These are phyloP conservation scores for Blastocystis sp. DNA, from an alignment of 352 stramenopile genomes.

Conservation along the genomic window DNA sequence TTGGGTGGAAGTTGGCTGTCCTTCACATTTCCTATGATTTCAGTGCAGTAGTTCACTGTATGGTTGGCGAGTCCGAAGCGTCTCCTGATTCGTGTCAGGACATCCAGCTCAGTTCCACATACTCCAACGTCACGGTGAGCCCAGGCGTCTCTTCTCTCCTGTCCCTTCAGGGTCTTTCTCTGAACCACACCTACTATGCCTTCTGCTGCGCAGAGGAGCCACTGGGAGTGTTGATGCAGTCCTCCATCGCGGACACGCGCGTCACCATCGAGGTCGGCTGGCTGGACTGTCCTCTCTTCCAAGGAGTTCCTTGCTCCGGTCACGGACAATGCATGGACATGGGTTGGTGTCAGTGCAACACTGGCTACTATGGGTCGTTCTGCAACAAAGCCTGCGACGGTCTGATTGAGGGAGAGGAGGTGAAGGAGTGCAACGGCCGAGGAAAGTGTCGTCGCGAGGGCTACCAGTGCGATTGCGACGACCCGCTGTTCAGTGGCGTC, in stretches of 20 bases:
- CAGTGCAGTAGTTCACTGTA: not conserved
- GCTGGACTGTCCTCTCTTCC: not conserved
- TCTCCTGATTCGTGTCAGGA: not conserved
- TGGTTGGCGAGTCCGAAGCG: not conserved
- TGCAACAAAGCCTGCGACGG: not conserved
- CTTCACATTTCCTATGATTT: not conserved
- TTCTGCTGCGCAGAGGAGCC: constrained; percentile 24
- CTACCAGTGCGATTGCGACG: not conserved
- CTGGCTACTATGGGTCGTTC: not conserved
- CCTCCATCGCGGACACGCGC: not conserved
- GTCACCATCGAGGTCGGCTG: not conserved
- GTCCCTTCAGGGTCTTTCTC: not conserved
- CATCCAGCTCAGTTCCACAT: not conserved
- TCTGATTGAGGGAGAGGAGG: not conserved
- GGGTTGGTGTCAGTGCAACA: not conserved
- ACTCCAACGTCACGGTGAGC: not conserved
- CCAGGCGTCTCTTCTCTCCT: not conserved
- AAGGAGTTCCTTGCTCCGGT: not conserved
- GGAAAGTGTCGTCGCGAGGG: not conserved
- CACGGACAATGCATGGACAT: not conserved
- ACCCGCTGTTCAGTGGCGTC: not conserved
- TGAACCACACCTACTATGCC: constrained; percentile 40
- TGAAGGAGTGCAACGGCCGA: not conserved
- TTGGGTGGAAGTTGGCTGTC: not conserved
- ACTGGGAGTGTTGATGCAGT: not conserved